phyloP scores from a whole-genome alignment of 441 rosid species.

The Omphalea diandra region DNA sequence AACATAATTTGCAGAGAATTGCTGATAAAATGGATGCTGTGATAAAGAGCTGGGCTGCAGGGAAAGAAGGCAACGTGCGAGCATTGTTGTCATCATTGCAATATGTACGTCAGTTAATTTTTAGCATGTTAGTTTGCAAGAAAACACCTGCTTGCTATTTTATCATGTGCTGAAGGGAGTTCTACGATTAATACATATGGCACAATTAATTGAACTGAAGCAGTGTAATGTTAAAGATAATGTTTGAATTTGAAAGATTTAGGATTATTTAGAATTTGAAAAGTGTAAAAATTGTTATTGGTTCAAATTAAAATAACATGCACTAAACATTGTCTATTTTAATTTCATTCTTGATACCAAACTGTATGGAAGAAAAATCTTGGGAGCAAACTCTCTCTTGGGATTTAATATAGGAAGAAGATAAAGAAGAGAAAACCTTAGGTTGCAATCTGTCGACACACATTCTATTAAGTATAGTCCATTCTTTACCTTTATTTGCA shows the following conservation, averaged over 20 bases:
- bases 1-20: constrained; percentile 58
- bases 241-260: constrained; percentile 1
- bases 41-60: constrained; percentile 83
- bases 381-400: background rate
- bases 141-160: background rate
- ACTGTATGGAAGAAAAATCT: too few relatives aligned
- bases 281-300: too few relatives aligned
- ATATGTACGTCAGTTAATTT: constrained; percentile 37
- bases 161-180: background rate
- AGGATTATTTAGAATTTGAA: too few relatives aligned
- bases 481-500: too few relatives aligned
- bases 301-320: too few relatives aligned
- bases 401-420: background rate
- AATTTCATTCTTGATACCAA: background rate
- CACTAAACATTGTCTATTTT: background rate
- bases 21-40: constrained; percentile 64
- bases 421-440: too few relatives aligned
- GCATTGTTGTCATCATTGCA: constrained; percentile 89
- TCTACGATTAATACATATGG: background rate
- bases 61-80: constrained; percentile 94
- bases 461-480: too few relatives aligned
- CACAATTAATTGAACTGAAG: background rate
- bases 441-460: too few relatives aligned
- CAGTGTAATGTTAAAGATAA: background rate
- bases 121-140: constrained; percentile 3